A percentile compares a stretch with the other conserved stretches of the same genome.
These are phyloP conservation scores for Ilex aquifolium DNA, from an alignment of 257 asterid genomes.

Conservation along the genomic window DNA sequence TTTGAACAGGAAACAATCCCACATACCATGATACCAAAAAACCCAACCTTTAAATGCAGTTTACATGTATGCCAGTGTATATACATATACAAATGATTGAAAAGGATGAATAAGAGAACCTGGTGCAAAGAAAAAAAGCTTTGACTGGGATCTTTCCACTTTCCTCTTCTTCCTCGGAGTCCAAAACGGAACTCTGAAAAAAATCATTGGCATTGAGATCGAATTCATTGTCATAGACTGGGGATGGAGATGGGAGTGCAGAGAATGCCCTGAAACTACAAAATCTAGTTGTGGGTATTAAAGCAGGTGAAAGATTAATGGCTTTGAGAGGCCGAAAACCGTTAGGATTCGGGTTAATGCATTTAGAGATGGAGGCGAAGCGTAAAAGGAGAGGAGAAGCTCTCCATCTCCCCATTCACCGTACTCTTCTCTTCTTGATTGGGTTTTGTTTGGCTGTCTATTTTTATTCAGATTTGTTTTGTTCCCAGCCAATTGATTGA, in stretches of 20 bases:
- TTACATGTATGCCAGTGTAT: neutral
- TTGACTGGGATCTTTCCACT: constrained; percentile 63
- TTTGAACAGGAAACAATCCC: too few species aligned
- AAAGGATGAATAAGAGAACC: constrained; percentile 36
- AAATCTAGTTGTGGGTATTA: constrained; percentile 24
- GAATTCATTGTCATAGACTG: constrained; percentile 45
- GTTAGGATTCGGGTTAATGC: constrained; percentile 13
- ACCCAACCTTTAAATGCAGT: too few species aligned
- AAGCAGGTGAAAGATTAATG: constrained; percentile 13
- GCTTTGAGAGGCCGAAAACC: constrained; percentile 21
- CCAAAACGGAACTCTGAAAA: constrained; percentile 13
- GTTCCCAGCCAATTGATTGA: too few species aligned
- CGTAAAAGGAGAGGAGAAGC: constrained; percentile 44
- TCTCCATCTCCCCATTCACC: constrained; percentile 96
- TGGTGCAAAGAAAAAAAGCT: constrained; percentile 85
- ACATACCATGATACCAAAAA: too few species aligned
- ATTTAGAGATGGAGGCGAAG: constrained; percentile 29
- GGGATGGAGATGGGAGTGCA: constrained; percentile 51
- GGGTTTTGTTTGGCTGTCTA: too few species aligned
- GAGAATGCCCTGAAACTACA: constrained; percentile 53
- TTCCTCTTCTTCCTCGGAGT: constrained; percentile 35
- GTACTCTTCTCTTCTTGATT: neutral
- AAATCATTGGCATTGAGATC: constrained; percentile 34
- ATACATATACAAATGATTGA: neutral
- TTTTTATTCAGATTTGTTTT: too few species aligned